Conservation (phyloP, 257 asterid species). For the Solanum etuberosum region DNA sequence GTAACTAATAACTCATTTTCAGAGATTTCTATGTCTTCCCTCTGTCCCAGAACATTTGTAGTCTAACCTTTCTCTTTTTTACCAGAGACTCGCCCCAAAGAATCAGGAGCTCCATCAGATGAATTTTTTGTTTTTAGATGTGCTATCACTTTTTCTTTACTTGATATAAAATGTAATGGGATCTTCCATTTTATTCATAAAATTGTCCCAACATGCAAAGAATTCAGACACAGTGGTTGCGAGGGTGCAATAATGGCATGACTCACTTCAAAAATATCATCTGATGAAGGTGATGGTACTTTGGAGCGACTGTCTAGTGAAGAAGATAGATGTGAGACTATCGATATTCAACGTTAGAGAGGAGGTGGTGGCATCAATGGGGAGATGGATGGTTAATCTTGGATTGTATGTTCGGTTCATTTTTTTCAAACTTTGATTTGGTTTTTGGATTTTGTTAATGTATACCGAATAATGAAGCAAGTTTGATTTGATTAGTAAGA, state of each 20-base stretch:
- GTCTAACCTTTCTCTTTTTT: not conserved
- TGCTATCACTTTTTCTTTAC: not conserved
- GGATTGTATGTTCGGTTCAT: not conserved
- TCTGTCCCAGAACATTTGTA: not conserved
- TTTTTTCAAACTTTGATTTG: too few relatives aligned
- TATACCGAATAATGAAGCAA: too few relatives aligned
- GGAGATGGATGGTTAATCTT: conserved; percentile 10
- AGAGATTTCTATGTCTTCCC: not conserved
- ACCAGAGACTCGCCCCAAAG: not conserved
- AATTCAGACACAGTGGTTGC: conserved; percentile 6
- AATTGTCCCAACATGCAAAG: not conserved
- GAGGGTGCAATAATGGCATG: conserved; percentile 19
- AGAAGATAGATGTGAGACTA: not conserved
- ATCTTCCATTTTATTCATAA: not conserved
- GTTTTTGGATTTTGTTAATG: too few relatives aligned
- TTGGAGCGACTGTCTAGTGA: not conserved
- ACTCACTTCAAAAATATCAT: conserved; percentile 10
- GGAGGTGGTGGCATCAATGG: conserved; percentile 10
- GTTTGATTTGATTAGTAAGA: not conserved
- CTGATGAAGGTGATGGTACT: not conserved
- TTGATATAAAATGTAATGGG: not conserved
- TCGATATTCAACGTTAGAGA: not conserved
- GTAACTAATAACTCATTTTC: not conserved
- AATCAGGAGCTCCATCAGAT: too few relatives aligned
- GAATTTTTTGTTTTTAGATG: not conserved